A percentile compares a stretch with the other conserved stretches of the same genome.
These are phyloP conservation scores for Arthromyces matolae DNA, from an alignment of 768 basidiomycete genomes.

Conservation along the genomic window DNA sequence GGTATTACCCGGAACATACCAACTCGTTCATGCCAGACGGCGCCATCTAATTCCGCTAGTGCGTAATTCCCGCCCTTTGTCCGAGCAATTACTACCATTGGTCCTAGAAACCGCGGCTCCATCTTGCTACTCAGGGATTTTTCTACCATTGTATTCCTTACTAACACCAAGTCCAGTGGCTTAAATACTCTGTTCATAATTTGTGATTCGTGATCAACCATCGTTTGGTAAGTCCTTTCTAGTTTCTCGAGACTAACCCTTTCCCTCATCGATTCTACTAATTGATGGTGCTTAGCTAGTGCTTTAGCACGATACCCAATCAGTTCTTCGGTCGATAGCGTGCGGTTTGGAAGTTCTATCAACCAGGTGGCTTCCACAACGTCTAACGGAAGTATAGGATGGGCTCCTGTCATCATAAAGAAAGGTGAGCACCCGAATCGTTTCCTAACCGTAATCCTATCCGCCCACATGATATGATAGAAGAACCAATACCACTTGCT, in stretches of 20 bases:
- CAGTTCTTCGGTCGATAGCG: background rate
- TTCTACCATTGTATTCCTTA: constrained; percentile 31
- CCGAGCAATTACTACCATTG: too few relatives aligned
- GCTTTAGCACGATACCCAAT: background rate
- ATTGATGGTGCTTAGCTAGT: background rate
- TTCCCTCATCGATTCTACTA: background rate
- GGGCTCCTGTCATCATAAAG: constrained; percentile 28
- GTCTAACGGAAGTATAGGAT: constrained; percentile 32
- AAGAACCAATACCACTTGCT: constrained; percentile 30
- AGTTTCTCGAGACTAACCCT: background rate
- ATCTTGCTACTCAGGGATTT: too few relatives aligned
- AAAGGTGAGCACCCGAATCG: constrained; percentile 32
- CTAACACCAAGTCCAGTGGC: constrained; percentile 30
- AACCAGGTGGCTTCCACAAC: constrained; percentile 20
- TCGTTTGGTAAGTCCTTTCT: constrained; percentile 9
- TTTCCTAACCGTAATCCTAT: constrained; percentile 26
- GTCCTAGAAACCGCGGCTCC: too few relatives aligned
- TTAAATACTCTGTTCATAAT: constrained; percentile 26
- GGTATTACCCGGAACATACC: too few relatives aligned
- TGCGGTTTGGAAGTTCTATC: background rate
- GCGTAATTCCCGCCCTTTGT: too few relatives aligned
- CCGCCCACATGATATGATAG: constrained; percentile 29
- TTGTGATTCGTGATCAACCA: constrained; percentile 15
- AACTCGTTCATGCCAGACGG: too few relatives aligned
- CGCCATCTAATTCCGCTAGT: too few relatives aligned